phyloP scores from a whole-genome alignment of 352 stramenopile genomes.

The Aphanomyces invadans region DNA sequence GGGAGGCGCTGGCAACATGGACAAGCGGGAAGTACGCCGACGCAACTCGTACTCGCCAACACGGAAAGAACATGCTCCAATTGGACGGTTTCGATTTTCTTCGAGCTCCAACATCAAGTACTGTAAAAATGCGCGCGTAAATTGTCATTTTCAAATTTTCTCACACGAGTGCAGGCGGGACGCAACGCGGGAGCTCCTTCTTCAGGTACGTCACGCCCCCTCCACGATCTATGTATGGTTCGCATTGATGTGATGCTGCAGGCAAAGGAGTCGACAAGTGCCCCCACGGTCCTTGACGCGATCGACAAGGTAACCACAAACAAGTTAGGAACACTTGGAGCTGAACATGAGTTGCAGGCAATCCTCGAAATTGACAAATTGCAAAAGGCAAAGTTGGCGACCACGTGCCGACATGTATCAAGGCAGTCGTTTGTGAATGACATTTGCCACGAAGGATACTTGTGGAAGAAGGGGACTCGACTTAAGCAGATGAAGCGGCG shows the following conservation, averaged over 20 bases:
- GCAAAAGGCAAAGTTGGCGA: not conserved
- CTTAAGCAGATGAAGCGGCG: constrained; percentile 84
- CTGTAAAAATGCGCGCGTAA: not conserved
- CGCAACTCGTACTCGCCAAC: constrained; percentile 9
- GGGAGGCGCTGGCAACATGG: constrained; percentile 29
- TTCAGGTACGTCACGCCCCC: not conserved
- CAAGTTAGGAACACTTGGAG: not conserved
- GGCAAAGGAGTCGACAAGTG: constrained; percentile 10
- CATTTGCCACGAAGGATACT: constrained; percentile 25
- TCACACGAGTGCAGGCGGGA: not conserved
- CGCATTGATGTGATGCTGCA: not conserved
- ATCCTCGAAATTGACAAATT: constrained; percentile 21
- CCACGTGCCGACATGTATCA: not conserved
- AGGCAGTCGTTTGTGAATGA: constrained; percentile 3
- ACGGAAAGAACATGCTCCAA: not conserved
- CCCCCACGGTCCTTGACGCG: constrained; percentile 3
- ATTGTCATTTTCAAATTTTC: not conserved
- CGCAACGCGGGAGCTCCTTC: constrained; percentile 7
- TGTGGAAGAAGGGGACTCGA: constrained; percentile 71
- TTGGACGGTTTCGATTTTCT: not conserved
- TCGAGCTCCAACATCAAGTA: constrained; percentile 8
- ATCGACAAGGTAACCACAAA: constrained; percentile 6
- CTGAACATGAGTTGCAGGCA: not conserved
- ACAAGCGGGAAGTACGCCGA: not conserved
- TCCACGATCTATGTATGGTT: not conserved